A percentile compares a stretch with the other conserved stretches of the same genome.
Evolutionary conservation across 73 alveolate species (phyloP).

Genomic region (Tetrahymena thermophila): DNA sequence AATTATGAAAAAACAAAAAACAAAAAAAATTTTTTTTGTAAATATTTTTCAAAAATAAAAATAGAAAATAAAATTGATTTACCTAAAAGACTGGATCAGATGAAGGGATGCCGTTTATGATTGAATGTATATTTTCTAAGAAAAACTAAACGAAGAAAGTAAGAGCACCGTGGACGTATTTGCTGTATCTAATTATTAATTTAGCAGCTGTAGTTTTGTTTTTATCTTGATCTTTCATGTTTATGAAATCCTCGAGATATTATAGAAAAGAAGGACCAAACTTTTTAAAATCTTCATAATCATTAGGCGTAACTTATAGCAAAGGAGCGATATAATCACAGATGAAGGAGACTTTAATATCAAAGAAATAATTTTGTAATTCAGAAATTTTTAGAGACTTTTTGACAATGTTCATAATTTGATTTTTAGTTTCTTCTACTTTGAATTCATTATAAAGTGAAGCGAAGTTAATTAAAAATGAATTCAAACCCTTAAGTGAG

Average conservation of each 20-base stretch:
- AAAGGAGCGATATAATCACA: not conserved
- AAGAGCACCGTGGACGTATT: not conserved
- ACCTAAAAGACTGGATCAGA: not conserved
- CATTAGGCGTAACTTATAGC: not conserved
- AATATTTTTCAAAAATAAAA: too few species aligned
- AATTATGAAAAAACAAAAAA: too few species aligned
- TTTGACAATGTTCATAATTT: not conserved
- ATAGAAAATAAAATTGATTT: not conserved
- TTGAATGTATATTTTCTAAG: not conserved
- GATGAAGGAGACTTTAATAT: not conserved
- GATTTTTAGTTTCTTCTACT: not conserved
- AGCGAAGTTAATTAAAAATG: not conserved
- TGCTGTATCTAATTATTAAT: not conserved
- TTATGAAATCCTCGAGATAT: not conserved
- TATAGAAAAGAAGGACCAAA: not conserved
- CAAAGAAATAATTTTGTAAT: not conserved
- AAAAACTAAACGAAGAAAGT: not conserved
- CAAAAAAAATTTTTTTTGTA: too few species aligned
- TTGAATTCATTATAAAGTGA: not conserved
- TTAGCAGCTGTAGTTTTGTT: not conserved
- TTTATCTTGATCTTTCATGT: not conserved
- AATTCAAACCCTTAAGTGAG: not conserved
- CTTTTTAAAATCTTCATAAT: not conserved
- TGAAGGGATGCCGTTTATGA: not conserved
- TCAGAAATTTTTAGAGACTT: not conserved